phyloP scores from a whole-genome alignment of 805 yeast genomes.

The Jamesozyma jinghongensis region DNA sequence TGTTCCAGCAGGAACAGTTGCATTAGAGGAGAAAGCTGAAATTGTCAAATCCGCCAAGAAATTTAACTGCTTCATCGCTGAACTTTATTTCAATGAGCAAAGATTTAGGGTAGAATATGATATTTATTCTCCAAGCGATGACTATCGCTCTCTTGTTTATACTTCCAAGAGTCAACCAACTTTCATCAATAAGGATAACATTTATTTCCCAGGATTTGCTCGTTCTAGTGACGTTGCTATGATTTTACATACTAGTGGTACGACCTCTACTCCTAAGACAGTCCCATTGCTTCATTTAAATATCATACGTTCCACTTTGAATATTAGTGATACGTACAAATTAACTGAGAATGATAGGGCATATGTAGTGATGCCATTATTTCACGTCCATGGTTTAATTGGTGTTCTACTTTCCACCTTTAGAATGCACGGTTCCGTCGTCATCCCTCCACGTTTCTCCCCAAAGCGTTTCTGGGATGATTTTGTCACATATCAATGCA shows the following conservation, averaged over 20 bases:
- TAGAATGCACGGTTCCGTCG: slow-evolving; percentile 48
- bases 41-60: slow-evolving; percentile 44
- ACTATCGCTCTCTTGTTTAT: slow-evolving; percentile 18
- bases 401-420: slow-evolving; percentile 58
- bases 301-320: slow-evolving; percentile 48
- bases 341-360: slow-evolving; percentile 42
- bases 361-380: slow-evolving; percentile 66
- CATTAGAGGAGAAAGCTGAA: slow-evolving; percentile 27
- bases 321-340: slow-evolving; percentile 51
- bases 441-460: slow-evolving; percentile 55
- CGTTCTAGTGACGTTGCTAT: slow-evolving; percentile 48
- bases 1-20: slow-evolving; percentile 45
- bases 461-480: slow-evolving; percentile 56
- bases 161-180: slow-evolving; percentile 25
- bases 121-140: slow-evolving; percentile 22
- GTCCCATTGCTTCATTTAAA: slow-evolving; percentile 63
- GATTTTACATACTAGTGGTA: slow-evolving; percentile 65
- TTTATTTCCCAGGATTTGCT: slow-evolving; percentile 35
- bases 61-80: slow-evolving; percentile 42
- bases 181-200: slow-evolving; percentile 23
- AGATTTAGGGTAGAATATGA: slow-evolving; percentile 38
- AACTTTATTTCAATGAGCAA: slow-evolving; percentile 38
- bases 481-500: slow-evolving; percentile 41
- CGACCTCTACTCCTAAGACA: slow-evolving; percentile 69
- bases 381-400: slow-evolving; percentile 68